Base-by-base conservation (phyloP, 257 asterid species). In the Plectranthus barbatus region DNA sequence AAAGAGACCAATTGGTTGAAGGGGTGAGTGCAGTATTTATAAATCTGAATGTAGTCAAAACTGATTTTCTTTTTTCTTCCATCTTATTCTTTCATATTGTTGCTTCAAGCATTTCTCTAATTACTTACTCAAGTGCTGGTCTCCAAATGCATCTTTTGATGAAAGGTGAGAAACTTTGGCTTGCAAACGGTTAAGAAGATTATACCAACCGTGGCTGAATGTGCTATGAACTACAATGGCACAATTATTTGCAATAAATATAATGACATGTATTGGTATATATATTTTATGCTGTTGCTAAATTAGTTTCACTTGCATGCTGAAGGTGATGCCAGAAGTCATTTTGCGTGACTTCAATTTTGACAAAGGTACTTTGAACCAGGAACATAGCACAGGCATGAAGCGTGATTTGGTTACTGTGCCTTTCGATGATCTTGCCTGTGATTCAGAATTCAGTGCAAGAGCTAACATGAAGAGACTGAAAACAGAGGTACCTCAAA, bases 271-370 rank as follows among this genome's bases (percentile, higher is more conserved):
- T 31, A 57, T 52, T 11, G 13, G 36, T 20, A 44, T 52, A n/a
- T n/a, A n/a, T 8, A 3, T 39, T 17, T 17, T 24, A 34, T 44
- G 18, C 20, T 24, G 7, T 57, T 17, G 6, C 18, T 64, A 29
- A 59, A 34, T 15, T 53, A 39, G 26, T 42, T 39, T 68, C 8
- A 14, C 62, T 49, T 65, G 6, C 12, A 37, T 69, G 64, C 52
- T 67, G 74, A 76, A 83, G 90, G 79, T 83, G 70, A 78, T 72
- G 56, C 46, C 76, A 3, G 49, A 42, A 49, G 24, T 41, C 33
- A 7, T 60, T 31, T 40, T 58, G 34, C 76, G 69, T 9, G 80
- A 83, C 71, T 62, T 82, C 51, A 37, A 20, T 15, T 37, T 15
- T 54, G 64, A 62, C 29, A 8, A 24, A 37, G 71, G 73, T 19